phyloP scores from a whole-genome alignment of 2,329 filamentous ascomycete species.

The Paraconiothyrium sp. region DNA sequence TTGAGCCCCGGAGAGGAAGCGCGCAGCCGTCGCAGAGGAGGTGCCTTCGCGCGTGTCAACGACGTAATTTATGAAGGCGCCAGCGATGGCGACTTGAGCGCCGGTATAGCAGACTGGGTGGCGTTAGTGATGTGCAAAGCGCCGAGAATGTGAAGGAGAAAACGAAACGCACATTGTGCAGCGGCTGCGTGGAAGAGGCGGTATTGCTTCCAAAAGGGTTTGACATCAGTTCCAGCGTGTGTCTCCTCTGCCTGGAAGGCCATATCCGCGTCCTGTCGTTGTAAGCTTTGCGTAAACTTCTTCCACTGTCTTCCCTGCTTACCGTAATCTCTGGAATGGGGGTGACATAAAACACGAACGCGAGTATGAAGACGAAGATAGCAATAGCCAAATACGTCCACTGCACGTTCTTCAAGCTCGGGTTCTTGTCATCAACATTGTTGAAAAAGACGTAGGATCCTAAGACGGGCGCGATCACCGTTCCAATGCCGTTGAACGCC shows the following conservation, averaged over 20 bases:
- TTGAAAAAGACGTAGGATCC: slow-evolving; percentile 71
- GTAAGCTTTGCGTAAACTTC: not conserved
- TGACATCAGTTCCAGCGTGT: slow-evolving; percentile 51
- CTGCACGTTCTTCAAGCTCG: slow-evolving; percentile 68
- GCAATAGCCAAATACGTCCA: slow-evolving; percentile 73
- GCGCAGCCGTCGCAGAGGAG: slow-evolving; percentile 66
- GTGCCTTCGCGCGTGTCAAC: slow-evolving; percentile 56
- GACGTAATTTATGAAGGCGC: slow-evolving; percentile 56
- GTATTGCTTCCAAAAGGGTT: slow-evolving; percentile 69
- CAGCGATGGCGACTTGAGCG: slow-evolving; percentile 68
- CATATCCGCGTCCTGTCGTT: slow-evolving; percentile 60
- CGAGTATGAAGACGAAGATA: slow-evolving; percentile 66
- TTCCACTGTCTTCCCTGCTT: slow-evolving; percentile 5
- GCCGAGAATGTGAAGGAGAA: not conserved
- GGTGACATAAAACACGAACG: slow-evolving; percentile 67
- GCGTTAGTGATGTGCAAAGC: not conserved
- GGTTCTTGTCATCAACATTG: slow-evolving; percentile 58
- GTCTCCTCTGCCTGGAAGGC: slow-evolving; percentile 57
- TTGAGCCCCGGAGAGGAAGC: slow-evolving; percentile 78
- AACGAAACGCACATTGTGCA: slow-evolving; percentile 64
- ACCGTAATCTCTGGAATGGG: slow-evolving; percentile 64
- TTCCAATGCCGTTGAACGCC: slow-evolving; percentile 67
- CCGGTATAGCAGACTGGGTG: slow-evolving; percentile 74
- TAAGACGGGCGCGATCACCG: slow-evolving; percentile 67
- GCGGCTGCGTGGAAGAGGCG: slow-evolving; percentile 78